Evolutionary conservation across 805 yeast genomes (phyloP).

Genomic region (Wilhelminamyces savonicus): DNA sequence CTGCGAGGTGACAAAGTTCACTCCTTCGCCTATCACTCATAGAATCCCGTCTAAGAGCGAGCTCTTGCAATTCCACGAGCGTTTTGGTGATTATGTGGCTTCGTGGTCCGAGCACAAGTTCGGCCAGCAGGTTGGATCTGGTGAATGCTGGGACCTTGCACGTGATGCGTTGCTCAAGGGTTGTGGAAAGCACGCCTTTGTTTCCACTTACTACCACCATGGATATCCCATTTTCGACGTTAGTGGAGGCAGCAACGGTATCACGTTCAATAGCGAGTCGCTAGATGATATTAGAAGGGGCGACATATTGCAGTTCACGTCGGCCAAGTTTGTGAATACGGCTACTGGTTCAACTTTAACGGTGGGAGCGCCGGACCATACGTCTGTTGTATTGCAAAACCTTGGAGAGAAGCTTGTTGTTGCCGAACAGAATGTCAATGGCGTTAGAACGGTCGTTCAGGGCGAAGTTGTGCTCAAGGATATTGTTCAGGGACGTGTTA

Average conservation of each 20-base stretch:
- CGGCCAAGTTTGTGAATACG: conserved; percentile 33
- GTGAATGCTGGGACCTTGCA: conserved; percentile 61
- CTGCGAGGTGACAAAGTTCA: conserved; percentile 22
- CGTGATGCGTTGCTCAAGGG: conserved; percentile 47
- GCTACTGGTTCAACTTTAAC: conserved; percentile 26
- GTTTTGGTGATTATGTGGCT: conserved; percentile 48
- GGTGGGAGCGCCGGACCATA: conserved; percentile 51
- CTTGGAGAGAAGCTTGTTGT: conserved; percentile 25
- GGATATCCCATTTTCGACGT: conserved; percentile 37
- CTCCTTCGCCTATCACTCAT: conserved; percentile 37
- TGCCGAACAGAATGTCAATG: conserved; percentile 46
- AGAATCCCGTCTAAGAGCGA: conserved; percentile 23
- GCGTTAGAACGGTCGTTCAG: conserved; percentile 31
- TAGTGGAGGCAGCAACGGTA: conserved; percentile 9
- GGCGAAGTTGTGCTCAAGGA: conserved; percentile 33
- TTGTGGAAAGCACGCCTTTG: conserved; percentile 54
- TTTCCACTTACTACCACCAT: conserved; percentile 40
- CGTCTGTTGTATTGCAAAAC: conserved; percentile 29
- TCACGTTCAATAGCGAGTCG: conserved; percentile 14
- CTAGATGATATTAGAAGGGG: conserved; percentile 45
- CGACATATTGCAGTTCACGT: conserved; percentile 47
- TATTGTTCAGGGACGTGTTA: conserved; percentile 36
- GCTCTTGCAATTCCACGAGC: conserved; percentile 25
- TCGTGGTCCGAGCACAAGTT: conserved; percentile 46
- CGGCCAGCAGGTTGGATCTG: conserved; percentile 46